Percentiles rank a stretch among this genome's conserved stretches.
Evolutionary conservation across 768 basidiomycete species (phyloP).

Genomic region (Naganishia onofrii): DNA sequence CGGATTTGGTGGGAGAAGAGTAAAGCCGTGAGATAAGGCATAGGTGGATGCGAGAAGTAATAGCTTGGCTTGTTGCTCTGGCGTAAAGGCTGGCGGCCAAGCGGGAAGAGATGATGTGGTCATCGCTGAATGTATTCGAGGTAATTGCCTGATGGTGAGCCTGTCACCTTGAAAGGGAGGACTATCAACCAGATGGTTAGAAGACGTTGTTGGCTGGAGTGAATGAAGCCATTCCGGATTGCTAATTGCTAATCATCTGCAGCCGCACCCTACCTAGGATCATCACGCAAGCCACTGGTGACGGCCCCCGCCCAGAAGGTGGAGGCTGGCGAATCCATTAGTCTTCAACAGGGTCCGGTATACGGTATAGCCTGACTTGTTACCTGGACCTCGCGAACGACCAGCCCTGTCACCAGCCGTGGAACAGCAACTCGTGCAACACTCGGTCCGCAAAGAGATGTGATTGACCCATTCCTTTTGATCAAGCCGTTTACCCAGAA

Average conservation of each 20-base stretch:
- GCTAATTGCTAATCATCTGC: neutral
- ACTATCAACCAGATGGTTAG: too few species aligned
- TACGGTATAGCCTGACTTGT: too few species aligned
- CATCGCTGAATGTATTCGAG: neutral
- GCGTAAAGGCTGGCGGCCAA: constrained; percentile 74
- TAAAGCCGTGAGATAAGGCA: constrained; percentile 76
- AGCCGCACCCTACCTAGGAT: neutral
- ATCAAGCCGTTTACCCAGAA: neutral
- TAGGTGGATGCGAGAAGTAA: constrained; percentile 71
- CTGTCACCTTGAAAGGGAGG: too few species aligned
- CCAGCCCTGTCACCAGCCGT: too few species aligned
- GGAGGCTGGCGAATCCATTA: neutral
- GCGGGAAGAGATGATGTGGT: constrained; percentile 34
- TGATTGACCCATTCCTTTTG: neutral
- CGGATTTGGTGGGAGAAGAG: constrained; percentile 57
- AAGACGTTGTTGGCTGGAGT: too few species aligned
- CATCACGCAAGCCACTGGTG: constrained; percentile 8
- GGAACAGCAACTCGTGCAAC: neutral
- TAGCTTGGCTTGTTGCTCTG: constrained; percentile 62
- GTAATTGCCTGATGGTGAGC: neutral
- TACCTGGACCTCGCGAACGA: too few species aligned
- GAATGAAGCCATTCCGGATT: constrained; percentile 7
- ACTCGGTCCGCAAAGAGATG: neutral
- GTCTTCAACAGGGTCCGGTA: too few species aligned
- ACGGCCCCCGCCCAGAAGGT: constrained; percentile 5